Evolutionary conservation across 345 rosid genomes (phyloP).

Genomic region (Eucalyptus decipiens): DNA sequence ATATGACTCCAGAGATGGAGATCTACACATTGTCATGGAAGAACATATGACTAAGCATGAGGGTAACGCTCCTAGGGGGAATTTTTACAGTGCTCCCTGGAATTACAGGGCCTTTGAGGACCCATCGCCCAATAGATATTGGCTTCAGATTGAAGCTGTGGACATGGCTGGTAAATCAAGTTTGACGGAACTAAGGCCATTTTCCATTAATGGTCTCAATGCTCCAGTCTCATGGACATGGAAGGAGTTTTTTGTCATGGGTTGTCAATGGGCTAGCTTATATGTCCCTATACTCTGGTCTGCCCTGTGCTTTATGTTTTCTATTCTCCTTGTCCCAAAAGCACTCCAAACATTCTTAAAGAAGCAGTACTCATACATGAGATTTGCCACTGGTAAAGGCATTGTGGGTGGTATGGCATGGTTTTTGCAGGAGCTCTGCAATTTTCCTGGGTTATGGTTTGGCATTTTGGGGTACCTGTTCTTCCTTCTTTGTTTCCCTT

Average conservation of each 20-base stretch:
- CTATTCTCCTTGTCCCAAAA: constrained; percentile 50
- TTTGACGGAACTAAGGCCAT: constrained; percentile 56
- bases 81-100: constrained; percentile 73
- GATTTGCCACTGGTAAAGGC: constrained; percentile 31
- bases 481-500: constrained; percentile 63
- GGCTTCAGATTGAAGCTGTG: constrained; percentile 74
- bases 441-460: constrained; percentile 49
- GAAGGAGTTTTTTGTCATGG: constrained; percentile 89
- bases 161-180: constrained; percentile 48
- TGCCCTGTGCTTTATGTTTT: constrained; percentile 23
- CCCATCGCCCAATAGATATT: constrained; percentile 74
- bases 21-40: constrained; percentile 50
- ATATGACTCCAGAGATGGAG: constrained; percentile 57
- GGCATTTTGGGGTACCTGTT: constrained; percentile 52
- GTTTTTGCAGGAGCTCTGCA: constrained; percentile 69
- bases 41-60: constrained; percentile 49
- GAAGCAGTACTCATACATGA: constrained; percentile 45
- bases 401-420: constrained; percentile 32
- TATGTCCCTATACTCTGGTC: constrained; percentile 68
- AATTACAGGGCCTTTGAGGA: constrained; percentile 83
- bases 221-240: constrained; percentile 73
- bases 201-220: constrained; percentile 62
- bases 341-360: constrained; percentile 25
- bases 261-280: constrained; percentile 67
- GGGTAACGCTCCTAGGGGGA: constrained; percentile 43